These are phyloP conservation scores for Pseudopithomyces maydicus DNA, from an alignment of 2,329 filamentous ascomycete genomes.

Conservation along the genomic window DNA sequence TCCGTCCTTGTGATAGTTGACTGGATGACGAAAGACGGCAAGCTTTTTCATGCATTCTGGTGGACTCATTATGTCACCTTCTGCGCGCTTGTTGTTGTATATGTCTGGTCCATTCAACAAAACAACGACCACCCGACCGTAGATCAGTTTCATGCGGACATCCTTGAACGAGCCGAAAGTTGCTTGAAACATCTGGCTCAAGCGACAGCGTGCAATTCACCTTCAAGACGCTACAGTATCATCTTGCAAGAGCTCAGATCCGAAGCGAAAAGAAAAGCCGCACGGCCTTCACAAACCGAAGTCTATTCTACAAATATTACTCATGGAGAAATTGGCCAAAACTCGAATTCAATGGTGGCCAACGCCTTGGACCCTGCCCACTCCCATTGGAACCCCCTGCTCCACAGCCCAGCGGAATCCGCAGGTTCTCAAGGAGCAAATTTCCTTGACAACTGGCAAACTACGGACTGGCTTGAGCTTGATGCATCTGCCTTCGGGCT, in stretches of 20 bases:
- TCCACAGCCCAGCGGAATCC: conserved; percentile 27
- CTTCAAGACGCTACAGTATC: conserved; percentile 54
- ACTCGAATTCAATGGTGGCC: no score
- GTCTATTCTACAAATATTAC: no score
- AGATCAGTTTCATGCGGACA: conserved; percentile 17
- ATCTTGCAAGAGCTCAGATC: conserved; percentile 53
- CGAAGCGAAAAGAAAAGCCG: conserved; percentile 41
- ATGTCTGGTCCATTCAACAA: conserved; percentile 55
- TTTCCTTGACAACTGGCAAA: conserved; percentile 38
- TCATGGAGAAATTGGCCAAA: no score
- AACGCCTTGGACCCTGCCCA: neutral
- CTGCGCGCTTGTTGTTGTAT: conserved; percentile 54
- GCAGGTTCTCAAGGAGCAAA: conserved; percentile 17
- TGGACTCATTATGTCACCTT: conserved; percentile 58
- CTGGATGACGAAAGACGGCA: conserved; percentile 44
- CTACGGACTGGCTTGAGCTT: conserved; percentile 41
- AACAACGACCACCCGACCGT: conserved; percentile 14
- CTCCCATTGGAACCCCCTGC: conserved; percentile 22
- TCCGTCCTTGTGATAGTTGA: conserved; percentile 45
- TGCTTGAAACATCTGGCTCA: conserved; percentile 53
- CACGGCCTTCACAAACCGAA: conserved; percentile 7
- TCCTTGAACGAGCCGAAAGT: conserved; percentile 51
- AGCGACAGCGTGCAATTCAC: conserved; percentile 54
- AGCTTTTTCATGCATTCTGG: conserved; percentile 52
- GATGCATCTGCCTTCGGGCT: conserved; percentile 37